A percentile compares a stretch with the other conserved stretches of the same genome.
phyloP scores from a whole-genome alignment of 441 rosid species.

The Adansonia grandidieri region DNA sequence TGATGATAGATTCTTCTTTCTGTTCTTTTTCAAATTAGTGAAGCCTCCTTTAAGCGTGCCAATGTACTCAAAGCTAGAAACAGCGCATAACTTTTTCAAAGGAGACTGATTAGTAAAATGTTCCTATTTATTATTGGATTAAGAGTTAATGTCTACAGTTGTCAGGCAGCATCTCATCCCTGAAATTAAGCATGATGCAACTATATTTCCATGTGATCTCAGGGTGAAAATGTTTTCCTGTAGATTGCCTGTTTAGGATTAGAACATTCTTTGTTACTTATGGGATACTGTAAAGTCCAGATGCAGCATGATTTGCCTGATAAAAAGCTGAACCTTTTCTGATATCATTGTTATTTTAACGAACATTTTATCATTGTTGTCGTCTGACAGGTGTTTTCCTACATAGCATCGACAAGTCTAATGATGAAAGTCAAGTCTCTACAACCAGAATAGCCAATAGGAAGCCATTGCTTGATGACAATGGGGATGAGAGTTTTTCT shows the following conservation, averaged over 20 bases:
- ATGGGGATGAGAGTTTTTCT: constrained; percentile 5
- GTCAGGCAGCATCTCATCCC: neutral
- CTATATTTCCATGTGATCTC: neutral
- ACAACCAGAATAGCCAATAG: constrained; percentile 21
- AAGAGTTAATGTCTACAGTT: neutral
- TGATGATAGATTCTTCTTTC: neutral
- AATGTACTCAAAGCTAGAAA: neutral
- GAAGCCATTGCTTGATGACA: constrained; percentile 53
- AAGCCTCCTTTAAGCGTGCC: neutral
- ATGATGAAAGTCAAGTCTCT: constrained; percentile 43
- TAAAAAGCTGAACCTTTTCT: neutral
- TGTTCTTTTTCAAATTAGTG: neutral
- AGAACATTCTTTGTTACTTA: neutral
- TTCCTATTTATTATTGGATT: constrained; percentile 10
- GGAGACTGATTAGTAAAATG: neutral
- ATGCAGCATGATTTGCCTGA: neutral
- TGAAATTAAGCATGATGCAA: neutral
- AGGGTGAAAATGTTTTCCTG: neutral
- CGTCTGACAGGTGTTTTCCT: constrained; percentile 65
- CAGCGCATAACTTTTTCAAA: neutral
- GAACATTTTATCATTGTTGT: constrained; percentile 12
- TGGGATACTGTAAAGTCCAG: neutral
- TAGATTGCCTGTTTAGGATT: neutral
- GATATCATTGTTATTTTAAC: neutral
- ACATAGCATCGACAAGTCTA: constrained; percentile 52